These are phyloP conservation scores for Aspergillus steynii DNA, from an alignment of 495 filamentous ascomycete species.

Conservation along the genomic window DNA sequence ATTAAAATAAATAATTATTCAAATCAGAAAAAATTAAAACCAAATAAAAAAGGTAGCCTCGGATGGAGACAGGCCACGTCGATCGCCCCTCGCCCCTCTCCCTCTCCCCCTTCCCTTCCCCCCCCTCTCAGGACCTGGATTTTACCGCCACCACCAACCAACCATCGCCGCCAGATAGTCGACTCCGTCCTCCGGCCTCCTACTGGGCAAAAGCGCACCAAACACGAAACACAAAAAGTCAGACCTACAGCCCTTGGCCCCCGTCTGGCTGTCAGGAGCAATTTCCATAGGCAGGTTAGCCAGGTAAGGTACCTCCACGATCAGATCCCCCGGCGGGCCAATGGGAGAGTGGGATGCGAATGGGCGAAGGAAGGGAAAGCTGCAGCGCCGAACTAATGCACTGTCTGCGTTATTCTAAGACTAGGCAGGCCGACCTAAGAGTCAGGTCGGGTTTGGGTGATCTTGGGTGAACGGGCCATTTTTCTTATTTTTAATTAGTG, in stretches of 20 bases:
- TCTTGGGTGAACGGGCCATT: too few species aligned
- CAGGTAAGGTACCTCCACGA: slow-evolving; percentile 13
- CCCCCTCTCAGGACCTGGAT: slow-evolving; percentile 6
- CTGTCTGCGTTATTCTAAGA: slow-evolving; percentile 7
- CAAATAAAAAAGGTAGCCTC: not conserved
- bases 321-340: not conserved
- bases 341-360: not conserved
- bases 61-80: slow-evolving; percentile 5
- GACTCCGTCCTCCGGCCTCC: too few species aligned
- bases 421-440: not conserved
- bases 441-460: too few species aligned
- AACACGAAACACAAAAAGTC: not conserved
- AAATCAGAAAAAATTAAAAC: not conserved
- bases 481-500: too few species aligned
- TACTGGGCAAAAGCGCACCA: not conserved
- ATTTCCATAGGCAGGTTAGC: slow-evolving; percentile 8
- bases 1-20: not conserved
- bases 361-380: not conserved
- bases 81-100: slow-evolving; percentile 1
- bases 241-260: not conserved
- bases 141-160: slow-evolving; percentile 2
- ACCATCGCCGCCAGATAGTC: not conserved
- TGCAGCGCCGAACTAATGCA: slow-evolving; percentile 3
- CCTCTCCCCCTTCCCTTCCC: too few species aligned
- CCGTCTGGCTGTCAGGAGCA: slow-evolving; percentile 2